Base-by-base conservation (phyloP, 108 stramenopile genomes). In the Nitzschia palea region DNA sequence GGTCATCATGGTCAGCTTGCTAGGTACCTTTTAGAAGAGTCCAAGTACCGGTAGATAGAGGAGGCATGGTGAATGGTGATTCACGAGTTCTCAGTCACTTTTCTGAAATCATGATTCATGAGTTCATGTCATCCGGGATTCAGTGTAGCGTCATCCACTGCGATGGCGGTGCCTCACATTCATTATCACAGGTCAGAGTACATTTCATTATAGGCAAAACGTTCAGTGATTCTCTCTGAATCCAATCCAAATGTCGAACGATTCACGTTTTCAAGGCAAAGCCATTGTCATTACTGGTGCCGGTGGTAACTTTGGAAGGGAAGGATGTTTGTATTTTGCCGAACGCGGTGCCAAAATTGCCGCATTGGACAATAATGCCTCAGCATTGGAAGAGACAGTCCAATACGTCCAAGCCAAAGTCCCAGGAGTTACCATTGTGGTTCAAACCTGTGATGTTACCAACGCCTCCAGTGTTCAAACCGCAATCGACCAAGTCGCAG, bases 221-320 rank as follows among this genome's bases (percentile, higher is more conserved):
- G n/a, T n/a, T n/a, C n/a, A n/a, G n/a, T n/a, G n/a, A n/a, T n/a
- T n/a, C n/a, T n/a, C n/a, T n/a, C n/a, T n/a, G n/a, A n/a, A n/a
- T n/a, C n/a, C n/a, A n/a, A n/a, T n/a, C n/a, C n/a, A n/a, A n/a
- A 61, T 67, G 54, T 62, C 66, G 17, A 47, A 59, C 31, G 82
- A 83, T 59, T 35, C 35, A 2, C 75, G 79, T n/a, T 77, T 77
- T 47, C 32, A 70, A 50, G 77, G 76, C 28, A 88, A 94, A 62
- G 76, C 68, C 47, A 83, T 95, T 26, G 68, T 91, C 17, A 84
- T 95, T 31, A 95, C 94, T 4, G 94, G 94, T n/a, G 94, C 87
- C 5, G 94, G 90, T 0, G 95, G 95, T 15, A 86, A 87, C 58
- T 93, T 96, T 52, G 95, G 95, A 10, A 73, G 90, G 25, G 88